Evolutionary conservation across 176 grass and related monocot genomes (phyloP), one percentile per base, ranked within the genome.

Genomic region (Juncus effusus): DNA sequence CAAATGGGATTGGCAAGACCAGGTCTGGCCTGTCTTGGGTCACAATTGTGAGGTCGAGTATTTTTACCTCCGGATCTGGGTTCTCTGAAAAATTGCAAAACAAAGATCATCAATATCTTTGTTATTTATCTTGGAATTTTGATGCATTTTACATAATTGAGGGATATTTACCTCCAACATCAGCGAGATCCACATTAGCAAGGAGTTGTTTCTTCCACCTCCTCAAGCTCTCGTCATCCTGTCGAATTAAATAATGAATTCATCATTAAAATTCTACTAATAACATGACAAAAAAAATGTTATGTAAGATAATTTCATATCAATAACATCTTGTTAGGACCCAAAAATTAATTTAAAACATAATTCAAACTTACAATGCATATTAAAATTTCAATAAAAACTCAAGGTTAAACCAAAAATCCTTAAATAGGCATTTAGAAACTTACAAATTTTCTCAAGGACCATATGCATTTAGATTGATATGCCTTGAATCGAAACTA

Each of bases 171-270:
- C 90, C 90, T 84, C 90, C 90, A 41, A 95, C 85, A 61, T 90
- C 58, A 45, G 76, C 68, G 11, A 84, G 80, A 65, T 95, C 90
- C 3, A 95, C 90, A 54, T 78, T 84, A 42, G 86, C 90, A 39
- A 95, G 90, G 54, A 95, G 90, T 14, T 88, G 77, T 66, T 95
- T 86, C 74, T 95, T 95, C 90, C 90, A 95, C 86, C 83, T 90
- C 71, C 83, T 84, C 59, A 90, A 73, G 53, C 90, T 95, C 65
- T 95, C 90, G 40, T 95, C 90, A 79, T 95, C 90, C 90, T 95
- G 51, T 62, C 44, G 19, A 39, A 12, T 3, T 2, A 75, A 44
- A 8, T 37, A 69, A 16, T 75, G 13, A 13, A 63, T 5, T 42
- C 40, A 65, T 44, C 15, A 10, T 47, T 47, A 28, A 28, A 28